Percentiles rank a stretch among this genome's conserved stretches.
These are phyloP conservation scores for Alternaria tenuissima DNA, from an alignment of 2,329 filamentous ascomycete genomes.

Conservation along the genomic window DNA sequence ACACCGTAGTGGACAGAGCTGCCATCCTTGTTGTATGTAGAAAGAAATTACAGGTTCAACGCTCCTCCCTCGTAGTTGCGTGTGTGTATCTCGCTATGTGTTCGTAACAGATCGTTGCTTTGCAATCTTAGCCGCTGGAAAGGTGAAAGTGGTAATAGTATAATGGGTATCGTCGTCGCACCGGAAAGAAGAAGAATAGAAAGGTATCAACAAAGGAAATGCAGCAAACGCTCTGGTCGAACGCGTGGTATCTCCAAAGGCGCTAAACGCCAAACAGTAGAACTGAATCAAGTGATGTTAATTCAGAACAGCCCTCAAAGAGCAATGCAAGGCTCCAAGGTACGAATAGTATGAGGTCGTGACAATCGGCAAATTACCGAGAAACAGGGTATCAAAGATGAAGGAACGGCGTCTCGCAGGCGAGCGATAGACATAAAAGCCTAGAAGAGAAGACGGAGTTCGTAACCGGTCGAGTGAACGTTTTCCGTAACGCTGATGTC, in stretches of 20 bases:
- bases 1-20: conserved; percentile 11
- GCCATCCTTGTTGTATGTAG: conserved; percentile 24
- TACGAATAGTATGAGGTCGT: conserved; percentile 46
- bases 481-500: conserved; percentile 56
- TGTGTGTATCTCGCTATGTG: conserved; percentile 28
- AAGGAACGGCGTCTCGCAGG: conserved; percentile 13
- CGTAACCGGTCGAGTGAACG: conserved; percentile 56
- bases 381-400: conserved; percentile 21
- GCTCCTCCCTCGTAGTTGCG: conserved; percentile 22
- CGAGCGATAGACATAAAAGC: conserved; percentile 5
- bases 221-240: conserved; percentile 27
- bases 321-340: conserved; percentile 26
- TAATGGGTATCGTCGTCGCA: conserved; percentile 51
- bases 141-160: conserved; percentile 33
- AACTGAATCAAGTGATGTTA: conserved; percentile 17
- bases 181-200: conserved; percentile 33
- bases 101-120: conserved; percentile 33
- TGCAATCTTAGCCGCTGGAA: conserved; percentile 37
- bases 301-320: conserved; percentile 20
- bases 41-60: conserved; percentile 24
- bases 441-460: conserved; percentile 59
- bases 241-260: conserved; percentile 41
- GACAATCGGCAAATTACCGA: conserved; percentile 33
- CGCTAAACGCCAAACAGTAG: conserved; percentile 31
- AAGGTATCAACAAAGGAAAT: conserved; percentile 23